A percentile compares a stretch with the other conserved stretches of the same genome.
Conservation (phyloP, 305 asterid genomes). For the Coffea humblotiana region DNA sequence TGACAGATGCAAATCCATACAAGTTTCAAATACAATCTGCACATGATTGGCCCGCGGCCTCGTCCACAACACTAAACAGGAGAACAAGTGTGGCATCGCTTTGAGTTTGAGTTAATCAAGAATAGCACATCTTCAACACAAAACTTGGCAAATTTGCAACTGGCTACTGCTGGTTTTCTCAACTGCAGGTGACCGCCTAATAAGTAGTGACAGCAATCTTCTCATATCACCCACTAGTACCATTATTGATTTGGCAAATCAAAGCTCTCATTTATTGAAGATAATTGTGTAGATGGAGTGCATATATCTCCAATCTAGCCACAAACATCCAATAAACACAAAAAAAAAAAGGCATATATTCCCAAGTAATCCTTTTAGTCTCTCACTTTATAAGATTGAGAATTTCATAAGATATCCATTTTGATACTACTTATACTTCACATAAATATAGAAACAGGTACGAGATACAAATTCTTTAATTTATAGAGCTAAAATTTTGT, state of each 20-base stretch:
- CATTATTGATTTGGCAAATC: not conserved
- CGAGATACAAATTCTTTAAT: no score
- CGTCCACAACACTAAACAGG: not conserved
- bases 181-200: not conserved
- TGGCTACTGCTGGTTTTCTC: not conserved
- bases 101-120: not conserved
- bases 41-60: conserved; percentile 12
- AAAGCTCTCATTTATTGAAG: not conserved
- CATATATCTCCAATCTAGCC: no score
- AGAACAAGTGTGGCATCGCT: not conserved
- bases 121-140: not conserved
- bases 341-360: not conserved
- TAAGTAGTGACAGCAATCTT: not conserved
- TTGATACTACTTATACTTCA: no score
- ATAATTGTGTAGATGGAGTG: not conserved
- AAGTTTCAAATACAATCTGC: not conserved
- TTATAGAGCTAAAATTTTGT: no score
- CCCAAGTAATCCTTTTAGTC: no score
- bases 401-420: no score
- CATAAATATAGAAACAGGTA: no score
- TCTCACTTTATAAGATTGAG: no score
- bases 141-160: not conserved
- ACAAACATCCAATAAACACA: no score
- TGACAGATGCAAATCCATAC: not conserved
- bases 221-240: not conserved